Evolutionary conservation across 331 rosid genomes (phyloP), one percentile per base, ranked within the genome.

Genomic region (Pyrus hybrid): DNA sequence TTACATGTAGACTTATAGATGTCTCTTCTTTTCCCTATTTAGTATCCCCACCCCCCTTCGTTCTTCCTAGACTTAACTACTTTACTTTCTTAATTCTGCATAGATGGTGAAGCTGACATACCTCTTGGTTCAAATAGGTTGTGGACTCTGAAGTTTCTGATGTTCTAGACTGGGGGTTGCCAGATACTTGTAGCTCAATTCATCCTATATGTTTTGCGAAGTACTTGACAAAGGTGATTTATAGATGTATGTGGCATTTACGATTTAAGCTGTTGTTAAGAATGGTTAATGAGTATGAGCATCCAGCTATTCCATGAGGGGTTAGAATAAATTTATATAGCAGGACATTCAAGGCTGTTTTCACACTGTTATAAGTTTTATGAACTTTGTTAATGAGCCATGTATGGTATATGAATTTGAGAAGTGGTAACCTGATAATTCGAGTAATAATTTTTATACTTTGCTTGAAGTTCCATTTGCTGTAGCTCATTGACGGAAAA

Each of bases 121-220:
- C 67, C 76, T 71, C 77, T 72, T 84, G 64, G 73, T 77, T 73
- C 65, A 32, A 73, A 56, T 80, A 93, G 98, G 86, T 57, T 78
- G 80, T 80, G 56, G 93, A 87, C 53, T 71, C 85, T 58, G 91
- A 90, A 68, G 80, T 72, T 57, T 68, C 79, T 67, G 83, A 87
- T 32, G 61, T 81, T 80, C 83, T 92, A 51, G 87, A 86, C 67
- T 85, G 88, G 93, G 89, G 80, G 75, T 66, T 62, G 67, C 84
- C 92, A 49, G 76, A 88, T 69, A 56, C 85, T 33, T 57, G 85
- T 37, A 65, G 72, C 78, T 74, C 62, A 54, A 80, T 83, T 81
- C 98, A 93, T 89, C 97, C 99, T 22, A 25, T 92, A 75, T 87
- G 84, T 83, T 92, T 94, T 86, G 83, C 96, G 3, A 94, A 94